Percentiles rank a stretch among this genome's conserved stretches.
Evolutionary conservation across 2,329 filamentous ascomycete genomes (phyloP).

Genomic region (Beauveria caledonica): DNA sequence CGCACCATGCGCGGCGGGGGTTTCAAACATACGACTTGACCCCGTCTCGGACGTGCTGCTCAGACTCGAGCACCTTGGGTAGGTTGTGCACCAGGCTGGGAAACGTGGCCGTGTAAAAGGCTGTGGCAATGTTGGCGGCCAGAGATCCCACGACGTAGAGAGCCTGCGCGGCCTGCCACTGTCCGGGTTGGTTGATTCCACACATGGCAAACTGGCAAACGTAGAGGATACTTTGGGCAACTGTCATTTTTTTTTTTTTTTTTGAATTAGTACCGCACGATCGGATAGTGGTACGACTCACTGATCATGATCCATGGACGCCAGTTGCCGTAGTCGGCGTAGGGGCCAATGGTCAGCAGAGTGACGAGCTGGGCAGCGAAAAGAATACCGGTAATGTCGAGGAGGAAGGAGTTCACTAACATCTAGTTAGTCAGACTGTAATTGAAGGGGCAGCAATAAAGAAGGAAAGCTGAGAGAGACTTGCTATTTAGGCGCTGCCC

Average conservation of each 20-base stretch:
- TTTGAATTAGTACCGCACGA: not conserved
- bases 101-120: slow-evolving; percentile 17
- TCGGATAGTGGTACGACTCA: not conserved
- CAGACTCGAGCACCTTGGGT: slow-evolving; percentile 15
- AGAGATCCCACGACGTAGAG: slow-evolving; percentile 16
- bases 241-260: not conserved
- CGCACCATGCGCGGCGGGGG: not conserved
- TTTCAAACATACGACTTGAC: not conserved
- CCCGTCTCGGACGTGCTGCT: slow-evolving; percentile 14
- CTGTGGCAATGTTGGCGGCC: slow-evolving; percentile 16
- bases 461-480: not conserved
- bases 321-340: slow-evolving; percentile 19
- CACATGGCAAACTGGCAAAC: slow-evolving; percentile 16
- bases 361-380: slow-evolving; percentile 17
- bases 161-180: slow-evolving; percentile 15
- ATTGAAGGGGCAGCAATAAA: too few relatives aligned
- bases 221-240: slow-evolving; percentile 12
- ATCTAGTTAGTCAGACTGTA: not conserved
- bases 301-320: slow-evolving; percentile 18
- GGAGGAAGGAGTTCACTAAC: slow-evolving; percentile 14
- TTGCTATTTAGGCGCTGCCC: slow-evolving; percentile 5
- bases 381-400: slow-evolving; percentile 17
- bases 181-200: slow-evolving; percentile 13
- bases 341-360: slow-evolving; percentile 16
- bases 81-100: slow-evolving; percentile 15